Percentiles rank a stretch among this genome's conserved stretches.
Evolutionary conservation across 1,284 basidiomycete species (phyloP).

Genomic region (Cutaneotrichosporon cutaneum): DNA sequence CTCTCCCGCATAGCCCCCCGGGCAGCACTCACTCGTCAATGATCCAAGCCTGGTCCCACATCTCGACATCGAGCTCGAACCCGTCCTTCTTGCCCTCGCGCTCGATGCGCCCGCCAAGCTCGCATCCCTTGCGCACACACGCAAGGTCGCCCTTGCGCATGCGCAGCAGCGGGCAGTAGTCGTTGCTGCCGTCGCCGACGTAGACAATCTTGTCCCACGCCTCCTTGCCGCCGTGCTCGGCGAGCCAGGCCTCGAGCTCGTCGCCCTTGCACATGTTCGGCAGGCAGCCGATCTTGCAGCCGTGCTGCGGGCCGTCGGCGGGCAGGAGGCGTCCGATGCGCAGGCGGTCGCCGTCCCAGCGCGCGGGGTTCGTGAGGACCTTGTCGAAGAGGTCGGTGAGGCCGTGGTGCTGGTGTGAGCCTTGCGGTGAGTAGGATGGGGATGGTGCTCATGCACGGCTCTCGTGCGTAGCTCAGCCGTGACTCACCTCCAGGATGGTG

Average conservation of each 20-base stretch:
- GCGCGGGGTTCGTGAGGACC: constrained; percentile 89
- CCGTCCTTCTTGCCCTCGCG: constrained; percentile 65
- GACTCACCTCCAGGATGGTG: constrained; percentile 74
- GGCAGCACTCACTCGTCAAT: constrained; percentile 75
- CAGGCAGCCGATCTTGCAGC: constrained; percentile 82
- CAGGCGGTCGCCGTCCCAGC: constrained; percentile 74
- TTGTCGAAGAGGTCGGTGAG: constrained; percentile 74
- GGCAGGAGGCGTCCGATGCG: constrained; percentile 74
- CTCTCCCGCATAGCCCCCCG: no score
- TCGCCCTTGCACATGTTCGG: constrained; percentile 99
- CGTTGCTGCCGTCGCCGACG: constrained; percentile 92
- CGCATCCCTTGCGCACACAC: constrained; percentile 72
- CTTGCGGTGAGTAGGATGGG: no score
- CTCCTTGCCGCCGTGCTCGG: constrained; percentile 61
- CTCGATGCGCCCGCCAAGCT: constrained; percentile 70
- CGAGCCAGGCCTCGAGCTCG: constrained; percentile 79
- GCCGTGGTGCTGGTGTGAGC: constrained; percentile 56
- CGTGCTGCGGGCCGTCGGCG: constrained; percentile 74
- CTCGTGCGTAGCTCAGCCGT: background rate
- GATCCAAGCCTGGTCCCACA: constrained; percentile 93
- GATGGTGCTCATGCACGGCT: background rate
- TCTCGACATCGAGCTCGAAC: constrained; percentile 68
- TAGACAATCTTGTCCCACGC: constrained; percentile 79
- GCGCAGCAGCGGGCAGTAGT: constrained; percentile 87
- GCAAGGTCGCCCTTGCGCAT: constrained; percentile 63